Evolutionary conservation across 2,329 filamentous ascomycete species (phyloP), one percentile per base, ranked within the genome.

Genomic region (Fusarium nanum): DNA sequence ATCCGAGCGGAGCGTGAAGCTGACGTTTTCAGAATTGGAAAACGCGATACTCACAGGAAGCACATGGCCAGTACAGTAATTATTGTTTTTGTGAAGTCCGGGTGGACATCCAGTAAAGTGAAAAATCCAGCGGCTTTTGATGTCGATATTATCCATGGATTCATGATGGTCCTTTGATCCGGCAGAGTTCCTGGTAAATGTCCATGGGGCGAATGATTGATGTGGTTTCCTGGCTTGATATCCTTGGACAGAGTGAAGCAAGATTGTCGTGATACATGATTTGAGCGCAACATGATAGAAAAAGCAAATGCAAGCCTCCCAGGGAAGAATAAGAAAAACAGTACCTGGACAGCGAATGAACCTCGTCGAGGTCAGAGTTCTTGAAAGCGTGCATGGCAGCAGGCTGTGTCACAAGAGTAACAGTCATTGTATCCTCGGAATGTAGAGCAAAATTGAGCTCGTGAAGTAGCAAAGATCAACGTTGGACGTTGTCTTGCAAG

Each of bases 341-440:
- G 82, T 89, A 89, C 87, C 87, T 89, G 83, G 85, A 83, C 78
- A 87, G 84, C 76, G 85, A 86, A 78, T 87, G 83, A 80, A 87
- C 85, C 81, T 88, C 86, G 79, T 87, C 85, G 81, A 87, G 83
- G 77, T 88, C 85, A 80, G 84, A 73, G 64, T 75, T 82, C 76
- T 82, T 86, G 82, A 82, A 87, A 80, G 83, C 82, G 78, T 86
- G 81, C 86, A 88, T 87, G 75, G 82, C 77, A 73, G 77, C 82
- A 81, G 79, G 80, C 77, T 81, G 83, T 74, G 83, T 76, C 78
- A 83, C 78, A 79, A 84, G 78, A 78, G 83, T 79, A 81, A 77
- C 73, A 76, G 83, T 83, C 83, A 86, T 86, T 78, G 78, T 81
- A 78, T 83, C 81, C 82, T 76, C 75, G 79, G 78, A 70, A 73